phyloP scores from a whole-genome alignment of 2,329 filamentous ascomycete species.

The Verticillium dahliae region DNA sequence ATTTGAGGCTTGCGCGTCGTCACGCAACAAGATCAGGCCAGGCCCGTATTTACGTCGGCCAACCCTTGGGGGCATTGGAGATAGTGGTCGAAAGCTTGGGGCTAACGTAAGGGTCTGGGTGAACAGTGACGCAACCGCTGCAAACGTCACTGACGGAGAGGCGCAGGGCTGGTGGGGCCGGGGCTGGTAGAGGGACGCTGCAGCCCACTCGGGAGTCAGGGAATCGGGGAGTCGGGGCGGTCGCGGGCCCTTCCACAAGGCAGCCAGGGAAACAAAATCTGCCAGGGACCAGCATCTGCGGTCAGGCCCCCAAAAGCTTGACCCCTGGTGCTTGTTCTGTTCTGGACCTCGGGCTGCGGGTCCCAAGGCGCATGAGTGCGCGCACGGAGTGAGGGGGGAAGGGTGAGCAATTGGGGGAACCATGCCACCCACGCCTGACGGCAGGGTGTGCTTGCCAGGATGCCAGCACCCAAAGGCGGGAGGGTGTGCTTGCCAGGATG shows the following conservation, averaged over 20 bases:
- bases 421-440: not conserved
- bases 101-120: conserved; percentile 8
- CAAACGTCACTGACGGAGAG: not conserved
- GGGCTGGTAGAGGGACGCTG: not conserved
- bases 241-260: not conserved
- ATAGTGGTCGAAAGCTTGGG: not conserved
- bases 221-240: not conserved
- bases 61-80: not conserved
- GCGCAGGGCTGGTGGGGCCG: not conserved
- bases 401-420: not conserved
- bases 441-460: not conserved
- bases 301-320: not conserved
- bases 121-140: conserved; percentile 10
- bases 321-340: not conserved
- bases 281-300: not conserved
- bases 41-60: conserved; percentile 13
- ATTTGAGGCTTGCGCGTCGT: conserved; percentile 2
- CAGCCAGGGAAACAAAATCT: not conserved
- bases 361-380: not conserved
- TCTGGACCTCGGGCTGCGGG: not conserved
- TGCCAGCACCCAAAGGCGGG: too few relatives aligned
- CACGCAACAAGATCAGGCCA: conserved; percentile 1
- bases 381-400: not conserved
- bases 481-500: not conserved
- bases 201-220: not conserved